Evolutionary conservation across 2,329 filamentous ascomycete genomes (phyloP).

Genomic region (Ascochyta lentis): DNA sequence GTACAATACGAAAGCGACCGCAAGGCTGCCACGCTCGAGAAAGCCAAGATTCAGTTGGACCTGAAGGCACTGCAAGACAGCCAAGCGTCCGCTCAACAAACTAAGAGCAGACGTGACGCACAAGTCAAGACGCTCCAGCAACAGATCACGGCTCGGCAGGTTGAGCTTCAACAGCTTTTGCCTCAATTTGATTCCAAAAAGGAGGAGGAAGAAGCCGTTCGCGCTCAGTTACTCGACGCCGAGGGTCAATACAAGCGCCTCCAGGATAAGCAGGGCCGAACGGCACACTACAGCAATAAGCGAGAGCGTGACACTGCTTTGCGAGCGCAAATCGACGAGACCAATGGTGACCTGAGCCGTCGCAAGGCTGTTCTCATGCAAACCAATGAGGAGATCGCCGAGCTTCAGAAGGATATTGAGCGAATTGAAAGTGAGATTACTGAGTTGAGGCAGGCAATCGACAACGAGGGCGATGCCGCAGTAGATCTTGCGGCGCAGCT

Average conservation of each 20-base stretch:
- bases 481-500: conserved; percentile 75
- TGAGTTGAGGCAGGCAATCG: conserved; percentile 72
- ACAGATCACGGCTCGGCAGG: conserved; percentile 78
- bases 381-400: conserved; percentile 79
- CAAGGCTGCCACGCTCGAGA: conserved; percentile 76
- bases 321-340: conserved; percentile 78
- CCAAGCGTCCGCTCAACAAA: conserved; percentile 77
- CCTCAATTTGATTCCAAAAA: conserved; percentile 79
- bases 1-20: conserved; percentile 89
- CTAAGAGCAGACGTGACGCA: conserved; percentile 71
- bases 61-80: conserved; percentile 83
- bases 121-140: conserved; percentile 75
- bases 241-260: conserved; percentile 79
- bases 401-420: conserved; percentile 73
- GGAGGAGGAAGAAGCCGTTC: conserved; percentile 73
- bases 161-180: conserved; percentile 74
- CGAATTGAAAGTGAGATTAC: conserved; percentile 76
- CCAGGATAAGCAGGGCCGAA: conserved; percentile 90
- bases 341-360: conserved; percentile 75
- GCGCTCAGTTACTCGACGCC: conserved; percentile 75
- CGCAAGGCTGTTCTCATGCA: conserved; percentile 87
- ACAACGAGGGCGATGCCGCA: conserved; percentile 78
- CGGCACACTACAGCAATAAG: conserved; percentile 86
- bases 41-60: conserved; percentile 86
- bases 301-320: conserved; percentile 86